Evolutionary conservation across 345 rosid species (phyloP).

Genomic region (Odontarrhena argentea): DNA sequence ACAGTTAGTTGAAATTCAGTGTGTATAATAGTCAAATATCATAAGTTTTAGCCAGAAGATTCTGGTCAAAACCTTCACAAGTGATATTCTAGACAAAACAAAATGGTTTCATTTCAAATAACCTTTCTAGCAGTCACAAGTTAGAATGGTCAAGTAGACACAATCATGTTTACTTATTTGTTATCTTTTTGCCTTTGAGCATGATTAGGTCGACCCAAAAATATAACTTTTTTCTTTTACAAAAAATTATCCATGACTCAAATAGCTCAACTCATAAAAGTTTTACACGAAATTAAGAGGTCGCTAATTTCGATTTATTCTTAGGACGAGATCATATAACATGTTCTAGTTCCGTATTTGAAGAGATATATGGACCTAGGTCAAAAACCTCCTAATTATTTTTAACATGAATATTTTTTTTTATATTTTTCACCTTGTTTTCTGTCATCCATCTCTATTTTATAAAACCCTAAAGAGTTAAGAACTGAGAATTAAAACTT

Average conservation of each 20-base stretch:
- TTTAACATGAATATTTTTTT: not conserved
- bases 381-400: not conserved
- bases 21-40: not conserved
- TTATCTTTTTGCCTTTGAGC: not conserved
- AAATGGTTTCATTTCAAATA: not conserved
- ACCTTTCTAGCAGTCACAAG: conserved; percentile 1
- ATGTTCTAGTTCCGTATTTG: too few species aligned
- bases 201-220: not conserved
- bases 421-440: too few species aligned
- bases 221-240: not conserved
- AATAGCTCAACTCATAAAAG: not conserved
- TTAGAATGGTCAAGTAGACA: conserved; percentile 30
- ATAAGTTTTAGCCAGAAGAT: conserved; percentile 14
- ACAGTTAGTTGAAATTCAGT: not conserved
- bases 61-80: conserved; percentile 4
- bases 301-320: too few species aligned
- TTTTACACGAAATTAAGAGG: too few species aligned
- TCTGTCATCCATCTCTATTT: too few species aligned
- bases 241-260: not conserved
- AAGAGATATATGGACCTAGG: too few species aligned
- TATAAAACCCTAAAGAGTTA: too few species aligned
- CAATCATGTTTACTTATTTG: conserved; percentile 18
- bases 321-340: too few species aligned
- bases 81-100: conserved; percentile 1
- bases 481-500: too few species aligned